These are phyloP conservation scores for Daldinia eschscholtzii DNA, from an alignment of 2,329 filamentous ascomycete species.

Conservation along the genomic window DNA sequence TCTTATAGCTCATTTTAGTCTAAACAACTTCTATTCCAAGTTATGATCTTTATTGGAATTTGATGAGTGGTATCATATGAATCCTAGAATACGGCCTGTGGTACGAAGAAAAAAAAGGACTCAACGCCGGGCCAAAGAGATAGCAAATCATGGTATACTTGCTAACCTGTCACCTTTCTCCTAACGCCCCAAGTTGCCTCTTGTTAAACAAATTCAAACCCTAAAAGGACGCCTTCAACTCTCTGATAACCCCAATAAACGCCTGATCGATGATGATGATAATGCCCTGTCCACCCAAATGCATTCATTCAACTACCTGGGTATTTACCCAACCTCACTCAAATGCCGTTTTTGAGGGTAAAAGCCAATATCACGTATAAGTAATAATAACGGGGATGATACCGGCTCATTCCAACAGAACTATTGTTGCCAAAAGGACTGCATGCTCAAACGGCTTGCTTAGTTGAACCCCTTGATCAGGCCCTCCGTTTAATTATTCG, in stretches of 20 bases:
- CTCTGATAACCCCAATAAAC: slow-evolving; percentile 38
- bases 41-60: slow-evolving; percentile 16
- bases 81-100: slow-evolving; percentile 18
- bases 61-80: slow-evolving; percentile 29
- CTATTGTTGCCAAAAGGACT: slow-evolving; percentile 5
- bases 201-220: slow-evolving; percentile 22
- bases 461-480: background rate
- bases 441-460: background rate
- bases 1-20: slow-evolving; percentile 17
- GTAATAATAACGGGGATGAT: slow-evolving; percentile 6
- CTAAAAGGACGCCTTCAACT: slow-evolving; percentile 21
- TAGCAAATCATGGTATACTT: slow-evolving; percentile 33
- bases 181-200: slow-evolving; percentile 31
- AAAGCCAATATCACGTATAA: slow-evolving; percentile 4
- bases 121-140: slow-evolving; percentile 21
- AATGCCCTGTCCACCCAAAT: slow-evolving; percentile 37
- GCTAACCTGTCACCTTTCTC: slow-evolving; percentile 27
- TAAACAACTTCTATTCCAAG: slow-evolving; percentile 32
- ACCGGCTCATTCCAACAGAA: slow-evolving; percentile 14
- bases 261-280: slow-evolving; percentile 28
- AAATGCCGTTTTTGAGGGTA: slow-evolving; percentile 14
- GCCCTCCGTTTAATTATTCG: background rate
- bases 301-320: slow-evolving; percentile 9
- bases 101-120: slow-evolving; percentile 6
- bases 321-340: slow-evolving; percentile 25